These are phyloP conservation scores for Aeschynomene evenia DNA, from an alignment of 306 rosid species.

Conservation along the genomic window DNA sequence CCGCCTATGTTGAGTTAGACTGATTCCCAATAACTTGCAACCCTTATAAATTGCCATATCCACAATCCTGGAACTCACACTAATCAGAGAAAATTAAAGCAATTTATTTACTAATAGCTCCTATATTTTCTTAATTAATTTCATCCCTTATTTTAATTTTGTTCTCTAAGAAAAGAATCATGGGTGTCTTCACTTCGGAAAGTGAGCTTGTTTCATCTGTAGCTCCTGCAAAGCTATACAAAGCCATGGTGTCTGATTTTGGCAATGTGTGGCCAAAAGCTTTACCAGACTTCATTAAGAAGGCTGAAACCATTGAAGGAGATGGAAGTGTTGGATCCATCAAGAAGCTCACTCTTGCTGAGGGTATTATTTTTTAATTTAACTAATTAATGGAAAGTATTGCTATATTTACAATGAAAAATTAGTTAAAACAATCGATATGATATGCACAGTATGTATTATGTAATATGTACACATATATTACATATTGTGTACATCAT, in stretches of 20 bases:
- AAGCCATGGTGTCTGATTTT: constrained; percentile 37
- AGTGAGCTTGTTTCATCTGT: constrained; percentile 13
- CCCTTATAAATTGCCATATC: constrained; percentile 6
- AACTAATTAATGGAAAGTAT: not conserved
- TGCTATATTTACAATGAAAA: too few species aligned
- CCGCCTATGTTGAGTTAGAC: not conserved
- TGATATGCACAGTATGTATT: too few species aligned
- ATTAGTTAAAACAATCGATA: too few species aligned
- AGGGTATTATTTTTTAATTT: constrained; percentile 33
- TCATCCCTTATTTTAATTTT: not conserved
- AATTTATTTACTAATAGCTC: not conserved
- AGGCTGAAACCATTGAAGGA: constrained; percentile 41
- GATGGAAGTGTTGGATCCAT: constrained; percentile 50
- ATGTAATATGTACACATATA: too few species aligned
- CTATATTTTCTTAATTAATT: not conserved
- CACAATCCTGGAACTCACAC: not conserved
- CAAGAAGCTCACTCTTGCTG: constrained; percentile 30
- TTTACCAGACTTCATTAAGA: constrained; percentile 6
- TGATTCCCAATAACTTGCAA: not conserved
- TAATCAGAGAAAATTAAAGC: not conserved
- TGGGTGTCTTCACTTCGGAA: constrained; percentile 45
- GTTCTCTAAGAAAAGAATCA: not conserved
- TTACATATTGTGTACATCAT: too few species aligned
- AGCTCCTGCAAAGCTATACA: constrained; percentile 42
- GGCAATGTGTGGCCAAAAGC: constrained; percentile 37